Conservation (phyloP, 208 protist genomes). For the Phytomonas francai region DNA sequence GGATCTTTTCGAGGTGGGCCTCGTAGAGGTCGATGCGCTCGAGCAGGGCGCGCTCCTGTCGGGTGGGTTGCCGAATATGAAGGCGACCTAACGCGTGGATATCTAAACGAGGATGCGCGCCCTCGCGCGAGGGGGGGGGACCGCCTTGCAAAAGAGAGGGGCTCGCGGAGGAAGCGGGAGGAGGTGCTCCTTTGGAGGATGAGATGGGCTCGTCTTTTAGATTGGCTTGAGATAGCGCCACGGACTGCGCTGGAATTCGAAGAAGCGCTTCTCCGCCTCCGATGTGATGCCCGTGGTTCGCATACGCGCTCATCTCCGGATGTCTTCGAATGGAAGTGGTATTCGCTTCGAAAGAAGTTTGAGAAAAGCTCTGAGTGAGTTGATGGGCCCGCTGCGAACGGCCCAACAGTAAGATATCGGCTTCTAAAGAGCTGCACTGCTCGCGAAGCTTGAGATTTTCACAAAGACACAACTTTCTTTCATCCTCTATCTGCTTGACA, state of each 20-base stretch:
- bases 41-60: conserved; percentile 50
- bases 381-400: not conserved
- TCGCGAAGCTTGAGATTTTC: not conserved
- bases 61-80: conserved; percentile 39
- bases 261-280: not conserved
- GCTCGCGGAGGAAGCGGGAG: too few relatives aligned
- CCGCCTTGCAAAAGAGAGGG: too few relatives aligned
- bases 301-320: not conserved
- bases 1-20: conserved; percentile 33
- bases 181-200: too few relatives aligned
- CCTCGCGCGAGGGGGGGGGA: not conserved
- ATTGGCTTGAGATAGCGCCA: not conserved
- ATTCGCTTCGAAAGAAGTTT: not conserved
- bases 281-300: not conserved
- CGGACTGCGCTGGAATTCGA: not conserved
- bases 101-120: conserved; percentile 16
- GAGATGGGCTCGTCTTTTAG: not conserved
- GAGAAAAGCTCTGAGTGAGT: not conserved
- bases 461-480: not conserved
- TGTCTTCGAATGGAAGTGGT: not conserved
- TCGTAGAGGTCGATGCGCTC: conserved; percentile 55
- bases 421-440: not conserved
- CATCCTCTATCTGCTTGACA: not conserved
- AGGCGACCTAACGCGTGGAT: conserved; percentile 44
- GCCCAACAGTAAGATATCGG: not conserved